A percentile compares a stretch with the other conserved stretches of the same genome.
Conservation (phyloP, 2,329 filamentous ascomycete species). For the Talaromyces sp. region DNA sequence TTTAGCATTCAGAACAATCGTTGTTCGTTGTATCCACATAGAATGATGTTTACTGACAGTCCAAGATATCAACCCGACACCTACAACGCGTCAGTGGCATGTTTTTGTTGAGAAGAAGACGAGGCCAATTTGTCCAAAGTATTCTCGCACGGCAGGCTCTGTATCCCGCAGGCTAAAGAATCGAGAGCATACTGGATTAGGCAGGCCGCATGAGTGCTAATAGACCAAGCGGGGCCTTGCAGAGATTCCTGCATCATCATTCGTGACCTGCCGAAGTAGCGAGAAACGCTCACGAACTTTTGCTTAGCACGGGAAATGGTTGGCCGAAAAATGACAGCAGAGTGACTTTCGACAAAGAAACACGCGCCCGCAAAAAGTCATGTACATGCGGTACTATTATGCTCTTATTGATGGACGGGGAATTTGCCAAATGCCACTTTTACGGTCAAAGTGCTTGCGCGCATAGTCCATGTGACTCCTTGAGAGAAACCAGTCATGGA, state of each 20-base stretch:
- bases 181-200: constrained; percentile 5
- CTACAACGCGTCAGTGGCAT: background rate
- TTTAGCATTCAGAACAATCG: too few species aligned
- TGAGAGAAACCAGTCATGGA: background rate
- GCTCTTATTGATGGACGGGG: background rate
- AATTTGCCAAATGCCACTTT: background rate
- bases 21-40: background rate
- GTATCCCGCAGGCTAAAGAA: background rate
- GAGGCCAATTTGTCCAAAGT: background rate
- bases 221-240: constrained; percentile 9
- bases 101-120: background rate
- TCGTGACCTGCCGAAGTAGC: background rate
- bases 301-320: background rate
- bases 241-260: constrained; percentile 3
- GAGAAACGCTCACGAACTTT: background rate
- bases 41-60: background rate
- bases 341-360: background rate
- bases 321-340: background rate
- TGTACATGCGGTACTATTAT: background rate
- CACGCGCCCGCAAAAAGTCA: background rate
- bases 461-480: background rate
- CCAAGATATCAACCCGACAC: background rate
- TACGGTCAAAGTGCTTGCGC: background rate
- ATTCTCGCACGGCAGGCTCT: background rate
- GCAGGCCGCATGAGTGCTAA: constrained; percentile 7